Base-by-base conservation (phyloP, 2,329 filamentous ascomycete genomes). In the Dactylellina cionopaga region DNA sequence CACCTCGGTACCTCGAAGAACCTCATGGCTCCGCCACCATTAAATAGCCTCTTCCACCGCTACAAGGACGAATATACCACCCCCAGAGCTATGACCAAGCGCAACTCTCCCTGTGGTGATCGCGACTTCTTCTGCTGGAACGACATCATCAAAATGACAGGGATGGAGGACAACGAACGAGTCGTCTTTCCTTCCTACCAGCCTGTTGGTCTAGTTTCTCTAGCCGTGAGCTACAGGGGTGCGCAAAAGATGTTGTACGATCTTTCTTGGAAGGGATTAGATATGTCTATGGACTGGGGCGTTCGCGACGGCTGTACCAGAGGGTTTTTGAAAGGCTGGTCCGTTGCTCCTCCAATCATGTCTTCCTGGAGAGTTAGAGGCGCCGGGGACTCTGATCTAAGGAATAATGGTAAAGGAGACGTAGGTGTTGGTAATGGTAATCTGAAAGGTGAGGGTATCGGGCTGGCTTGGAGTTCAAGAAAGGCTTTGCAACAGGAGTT, bases 121-220 rank as follows among this genome's bases (percentile, higher is more conserved):
- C 59, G 58, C 9, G 65, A 65, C 44, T 73, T 73, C 46, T 73
- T 73, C 60, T 73, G 69, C 54, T 73, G 69, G 69, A 60, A 60
- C 31, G 69, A 73, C 39, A 73, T 73, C 25, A 59, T 73, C 22
- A 66, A 73, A 22, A 46, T 60, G n/a, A 73, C 69, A 0, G 43
- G 55, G 22, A 35, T 55, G 3, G 60, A 35, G 1, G 60, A 65
- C 33, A 52, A 73, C 10, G 54, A 73, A 43, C 59, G 69, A 3
- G 60, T 73, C 7, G 31, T 73, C 3, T 73, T 73, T 24, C 69
- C 69, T 10, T 60, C 54, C 1, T 73, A 73, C 19, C 43, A 60
- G 24, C 69, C 69, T 10, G 63, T 73, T 10, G 69, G 69, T 9
- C 46, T 73, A 24, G 69, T 73, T n/a, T 43, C 69, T 11, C 56